Base-by-base conservation (phyloP, 305 asterid genomes). In the Plantago rigida region DNA sequence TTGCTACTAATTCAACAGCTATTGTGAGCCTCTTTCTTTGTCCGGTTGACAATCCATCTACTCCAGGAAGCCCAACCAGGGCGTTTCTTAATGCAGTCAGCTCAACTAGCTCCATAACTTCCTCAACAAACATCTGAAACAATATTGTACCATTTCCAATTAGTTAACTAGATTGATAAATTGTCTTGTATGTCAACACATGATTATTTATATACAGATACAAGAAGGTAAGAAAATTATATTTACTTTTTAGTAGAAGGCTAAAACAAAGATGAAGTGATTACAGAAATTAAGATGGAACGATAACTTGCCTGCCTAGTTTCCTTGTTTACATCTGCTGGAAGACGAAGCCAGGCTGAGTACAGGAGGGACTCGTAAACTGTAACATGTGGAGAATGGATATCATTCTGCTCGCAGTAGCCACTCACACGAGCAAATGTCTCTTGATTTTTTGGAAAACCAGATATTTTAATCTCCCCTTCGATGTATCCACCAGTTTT, bases 11-110 rank as follows among this genome's bases (percentile, higher is more conserved):
- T 68, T 92, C 99, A 5, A 92, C 96, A 0, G 99, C 99, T 68
- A 92, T 84, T 14, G 99, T 92, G 51, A 92, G 84, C 75, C 99
- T 73, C 81, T 92, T 92, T 67, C 99, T 84, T 74, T 92, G 99
- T 70, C 89, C 99, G 5, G 97, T 92, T 31, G 99, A 92, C 47
- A 92, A 75, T 31, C 99, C 99, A 57, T 86, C 89, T 41, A 92
- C 87, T 31, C 99, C 99, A 9, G 99, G 99, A 71, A 92, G 91
- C 12, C 99, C 99, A 14, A 92, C 99, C 56, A 89, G 72, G 29
- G 89, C 82, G 61, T 81, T 66, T 59, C 85, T 77, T 52, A 92
- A 46, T 3, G 93, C 79, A 56, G 79, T 82, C 81, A 92, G 67
- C 81, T 89, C 99, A 14, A 92, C 85, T 83, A 91, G 75, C 39